These are phyloP conservation scores for Cladosporium halotolerans DNA, from an alignment of 2,329 filamentous ascomycete genomes.

Conservation along the genomic window DNA sequence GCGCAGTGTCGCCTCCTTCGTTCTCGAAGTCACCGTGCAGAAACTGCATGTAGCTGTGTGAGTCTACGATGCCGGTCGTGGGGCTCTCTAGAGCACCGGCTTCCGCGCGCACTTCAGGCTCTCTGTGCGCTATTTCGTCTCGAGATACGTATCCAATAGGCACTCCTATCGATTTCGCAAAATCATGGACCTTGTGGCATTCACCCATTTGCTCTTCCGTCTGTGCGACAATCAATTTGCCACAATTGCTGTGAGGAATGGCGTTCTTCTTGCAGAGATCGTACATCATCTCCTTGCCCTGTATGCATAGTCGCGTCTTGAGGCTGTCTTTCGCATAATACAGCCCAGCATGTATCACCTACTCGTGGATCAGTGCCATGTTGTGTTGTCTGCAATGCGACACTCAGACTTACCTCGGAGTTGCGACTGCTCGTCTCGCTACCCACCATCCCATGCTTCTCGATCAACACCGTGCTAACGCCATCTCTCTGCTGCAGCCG, in stretches of 20 bases:
- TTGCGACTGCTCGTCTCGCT: constrained; percentile 87
- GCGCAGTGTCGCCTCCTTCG: constrained; percentile 65
- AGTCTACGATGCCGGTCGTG: constrained; percentile 85
- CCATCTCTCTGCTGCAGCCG: constrained; percentile 57
- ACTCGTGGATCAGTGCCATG: neutral
- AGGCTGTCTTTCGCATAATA: constrained; percentile 75
- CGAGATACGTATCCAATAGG: constrained; percentile 64
- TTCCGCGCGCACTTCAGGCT: constrained; percentile 69
- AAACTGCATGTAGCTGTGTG: constrained; percentile 74
- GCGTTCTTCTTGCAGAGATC: constrained; percentile 60
- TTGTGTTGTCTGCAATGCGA: neutral
- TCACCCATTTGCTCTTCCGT: constrained; percentile 61
- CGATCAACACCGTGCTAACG: constrained; percentile 68
- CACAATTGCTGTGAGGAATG: constrained; percentile 67
- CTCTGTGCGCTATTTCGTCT: constrained; percentile 56
- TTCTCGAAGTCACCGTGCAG: constrained; percentile 73
- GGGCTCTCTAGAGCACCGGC: constrained; percentile 75
- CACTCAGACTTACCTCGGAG: constrained; percentile 59
- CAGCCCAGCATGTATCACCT: constrained; percentile 90
- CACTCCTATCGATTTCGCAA: constrained; percentile 52
- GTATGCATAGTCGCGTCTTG: constrained; percentile 78
- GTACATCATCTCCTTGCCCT: constrained; percentile 72
- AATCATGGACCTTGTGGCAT: constrained; percentile 50
- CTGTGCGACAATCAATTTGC: constrained; percentile 96
- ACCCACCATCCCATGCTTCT: constrained; percentile 68